Evolutionary conservation across 2,329 filamentous ascomycete species (phyloP).

Genomic region (Aspergillus fischeri): DNA sequence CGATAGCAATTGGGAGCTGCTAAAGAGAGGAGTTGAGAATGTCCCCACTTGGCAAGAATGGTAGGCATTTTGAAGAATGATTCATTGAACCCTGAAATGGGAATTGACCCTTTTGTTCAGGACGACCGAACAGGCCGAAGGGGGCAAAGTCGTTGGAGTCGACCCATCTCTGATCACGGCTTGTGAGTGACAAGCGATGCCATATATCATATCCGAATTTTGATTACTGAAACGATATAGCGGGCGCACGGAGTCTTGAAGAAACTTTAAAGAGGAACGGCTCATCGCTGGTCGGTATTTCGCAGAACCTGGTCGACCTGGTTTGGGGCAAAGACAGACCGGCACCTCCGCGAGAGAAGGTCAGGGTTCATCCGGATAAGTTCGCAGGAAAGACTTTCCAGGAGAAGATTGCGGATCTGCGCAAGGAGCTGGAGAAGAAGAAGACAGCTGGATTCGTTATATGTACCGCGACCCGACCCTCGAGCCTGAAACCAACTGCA

Average conservation of each 20-base stretch:
- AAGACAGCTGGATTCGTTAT: constrained; percentile 83
- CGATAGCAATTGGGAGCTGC: constrained; percentile 81
- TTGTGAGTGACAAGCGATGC: constrained; percentile 32
- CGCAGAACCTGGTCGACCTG: constrained; percentile 80
- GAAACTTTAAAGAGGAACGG: constrained; percentile 87
- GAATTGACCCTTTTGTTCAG: constrained; percentile 30
- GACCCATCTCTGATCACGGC: constrained; percentile 84
- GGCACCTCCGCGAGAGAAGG: constrained; percentile 67
- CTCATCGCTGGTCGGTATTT: constrained; percentile 67
- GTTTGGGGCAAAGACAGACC: constrained; percentile 81
- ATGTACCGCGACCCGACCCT: constrained; percentile 41
- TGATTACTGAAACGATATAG: constrained; percentile 26
- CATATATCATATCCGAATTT: neutral
- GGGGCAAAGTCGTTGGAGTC: constrained; percentile 83
- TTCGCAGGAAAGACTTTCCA: constrained; percentile 79
- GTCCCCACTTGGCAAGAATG: constrained; percentile 98
- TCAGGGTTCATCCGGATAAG: constrained; percentile 66
- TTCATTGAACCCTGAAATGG: neutral
- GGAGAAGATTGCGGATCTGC: constrained; percentile 77
- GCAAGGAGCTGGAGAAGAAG: constrained; percentile 89
- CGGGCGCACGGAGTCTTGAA: constrained; percentile 68
- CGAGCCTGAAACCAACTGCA: too few relatives aligned
- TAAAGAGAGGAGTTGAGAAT: constrained; percentile 91
- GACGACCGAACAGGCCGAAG: constrained; percentile 75
- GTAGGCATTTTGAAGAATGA: constrained; percentile 43